Evolutionary conservation across 2,329 filamentous ascomycete genomes (phyloP), one percentile per base, ranked within the genome.

Genomic region (Trichoderma arundinaceum): DNA sequence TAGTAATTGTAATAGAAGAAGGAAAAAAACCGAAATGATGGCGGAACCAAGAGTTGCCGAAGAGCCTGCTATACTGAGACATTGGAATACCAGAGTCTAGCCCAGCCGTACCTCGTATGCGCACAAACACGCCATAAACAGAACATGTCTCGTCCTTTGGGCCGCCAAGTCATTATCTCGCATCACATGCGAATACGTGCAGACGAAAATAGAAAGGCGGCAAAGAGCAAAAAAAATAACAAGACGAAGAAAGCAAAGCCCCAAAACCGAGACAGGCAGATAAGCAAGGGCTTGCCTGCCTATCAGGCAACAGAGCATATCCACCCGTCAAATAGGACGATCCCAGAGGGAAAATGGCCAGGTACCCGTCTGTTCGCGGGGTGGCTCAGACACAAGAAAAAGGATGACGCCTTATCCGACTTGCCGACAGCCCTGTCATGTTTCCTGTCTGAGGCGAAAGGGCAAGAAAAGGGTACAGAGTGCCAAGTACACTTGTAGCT

Each of bases 331-430:
- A 28, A 28, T 28, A 28, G 22, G 22, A 28, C 22, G 22, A 28
- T 28, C 12, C n/a, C 6, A 15, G n/a, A 43, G 10, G 4, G 10
- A 43, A 7, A 15, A 3, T 15, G 41, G 22, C 46, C 46, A 51
- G 58, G 59, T 63, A 63, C 59, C 59, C 59, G 48, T 49, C 33
- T 13, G 15, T 41, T 53, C 59, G 49, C 48, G 49, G 59, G 59
- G 59, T 63, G 59, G 59, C 39, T 54, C 28, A 54, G 59, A 63
- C 49, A 49, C 35, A 38, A 62, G n/a, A n/a, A 62, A 62, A 63
- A 63, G 49, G n/a, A 62, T 54, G 59, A 54, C 59, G 59, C 59
- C 59, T 63, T 63, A 53, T 53, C 59, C 59, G 59, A 54, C 28
- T 63, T 63, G 44, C 59, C 49, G 59, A 63, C 35, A 54, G 59